phyloP scores from a whole-genome alignment of 306 rosid genomes.

The Prunus armeniaca region DNA sequence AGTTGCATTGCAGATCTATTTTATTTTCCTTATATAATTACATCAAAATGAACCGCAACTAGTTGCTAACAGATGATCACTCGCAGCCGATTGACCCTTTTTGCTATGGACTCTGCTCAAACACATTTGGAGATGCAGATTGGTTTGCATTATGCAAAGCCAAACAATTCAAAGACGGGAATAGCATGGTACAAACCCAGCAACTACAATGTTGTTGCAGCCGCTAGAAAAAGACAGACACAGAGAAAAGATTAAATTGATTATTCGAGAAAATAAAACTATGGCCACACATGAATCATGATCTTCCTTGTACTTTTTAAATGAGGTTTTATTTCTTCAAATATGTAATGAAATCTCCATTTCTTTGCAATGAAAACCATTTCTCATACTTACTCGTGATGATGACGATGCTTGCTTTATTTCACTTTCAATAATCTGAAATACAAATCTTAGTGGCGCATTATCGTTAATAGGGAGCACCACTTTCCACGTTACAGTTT shows the following conservation, averaged over 20 bases:
- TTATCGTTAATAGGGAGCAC: neutral
- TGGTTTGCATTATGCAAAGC: neutral
- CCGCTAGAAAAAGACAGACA: neutral
- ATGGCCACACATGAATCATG: neutral
- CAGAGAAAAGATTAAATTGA: neutral
- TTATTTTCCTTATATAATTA: neutral
- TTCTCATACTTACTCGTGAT: neutral
- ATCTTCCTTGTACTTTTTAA: too few relatives aligned
- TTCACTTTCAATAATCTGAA: neutral
- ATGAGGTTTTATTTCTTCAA: too few relatives aligned
- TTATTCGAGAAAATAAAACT: neutral
- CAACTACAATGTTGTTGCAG: neutral
- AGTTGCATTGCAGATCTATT: neutral
- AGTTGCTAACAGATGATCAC: neutral
- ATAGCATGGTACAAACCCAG: neutral
- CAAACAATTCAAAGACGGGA: neutral
- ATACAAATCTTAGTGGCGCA: slow-evolving; percentile 16
- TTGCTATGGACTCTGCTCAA: neutral
- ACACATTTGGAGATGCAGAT: neutral
- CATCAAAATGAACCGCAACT: neutral
- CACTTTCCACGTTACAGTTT: neutral
- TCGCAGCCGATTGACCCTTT: neutral
- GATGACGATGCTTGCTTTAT: neutral
- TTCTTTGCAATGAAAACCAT: too few relatives aligned
- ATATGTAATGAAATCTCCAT: too few relatives aligned